Base-by-base conservation (phyloP, 495 filamentous ascomycete species). In the Pseudomonodictys pantanalensis region DNA sequence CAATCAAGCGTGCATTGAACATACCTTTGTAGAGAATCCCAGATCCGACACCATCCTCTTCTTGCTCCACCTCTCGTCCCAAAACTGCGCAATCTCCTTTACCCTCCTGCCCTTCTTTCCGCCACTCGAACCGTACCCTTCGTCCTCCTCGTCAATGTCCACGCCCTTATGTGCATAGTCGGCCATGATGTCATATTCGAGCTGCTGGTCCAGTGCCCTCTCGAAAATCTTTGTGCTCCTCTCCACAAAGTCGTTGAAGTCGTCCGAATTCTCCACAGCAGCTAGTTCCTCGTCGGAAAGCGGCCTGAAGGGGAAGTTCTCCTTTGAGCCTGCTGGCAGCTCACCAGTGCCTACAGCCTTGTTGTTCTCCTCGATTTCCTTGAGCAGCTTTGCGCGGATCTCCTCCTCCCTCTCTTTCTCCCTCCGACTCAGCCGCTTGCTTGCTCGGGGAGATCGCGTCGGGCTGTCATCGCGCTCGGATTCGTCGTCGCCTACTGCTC, bases 211-310 rank as follows among this genome's bases (percentile, higher is more conserved):
- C 54, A 99, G 74, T 2, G 95, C 92, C 64, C 92, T 86, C 76
- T 99, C 95, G 65, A 97, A 92, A 44, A 99, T 91, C 77, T 97
- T 99, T 42, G 88, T 92, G 26, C 92, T 97, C 61, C 88, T 82
- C 65, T 97, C 95, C 18, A 99, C 85, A 68, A 99, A 99, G 65
- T 95, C 89, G 60, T 95, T 78, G 69, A 97, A 99, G 39, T 96
- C 95, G 17, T 91, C 83, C 0, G 91, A 96, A 33, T 88, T 86
- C n/a, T 87, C 90, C 33, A 97, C 90, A 12, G 92, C 95, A 62
- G 86, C 86, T 30, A 95, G 76, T 71, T 99, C 95, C 60, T 99
- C 95, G 28, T 82, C 81, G 1, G 85, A 90, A 29, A 99, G 80
- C 47, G 81, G 80, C 62, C 91, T 83, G n/a, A 86, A 83, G 22